Conservation (phyloP, 2,329 filamentous ascomycete species). For the Botrytis galanthina region DNA sequence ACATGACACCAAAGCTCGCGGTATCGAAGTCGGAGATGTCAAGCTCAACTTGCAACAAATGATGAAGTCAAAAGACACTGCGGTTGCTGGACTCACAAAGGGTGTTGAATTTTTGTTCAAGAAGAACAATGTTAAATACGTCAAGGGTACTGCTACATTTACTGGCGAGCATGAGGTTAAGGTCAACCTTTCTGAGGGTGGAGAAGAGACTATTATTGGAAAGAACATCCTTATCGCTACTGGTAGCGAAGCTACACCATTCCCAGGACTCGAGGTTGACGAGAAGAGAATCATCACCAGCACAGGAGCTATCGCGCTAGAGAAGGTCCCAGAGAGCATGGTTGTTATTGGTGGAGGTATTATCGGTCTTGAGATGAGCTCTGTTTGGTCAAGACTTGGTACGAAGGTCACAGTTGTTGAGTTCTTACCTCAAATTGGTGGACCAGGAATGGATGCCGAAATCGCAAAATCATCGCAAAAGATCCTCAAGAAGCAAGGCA, state of each 20-base stretch:
- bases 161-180: conserved; percentile 87
- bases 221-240: conserved; percentile 99
- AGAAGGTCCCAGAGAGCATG: conserved; percentile 93
- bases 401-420: conserved; percentile 96
- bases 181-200: conserved; percentile 85
- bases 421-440: conserved; percentile 93
- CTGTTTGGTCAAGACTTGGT: conserved; percentile 93
- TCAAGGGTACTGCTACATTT: conserved; percentile 90
- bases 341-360: conserved; percentile 97
- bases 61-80: conserved; percentile 98
- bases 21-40: conserved; percentile 96
- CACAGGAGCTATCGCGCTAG: conserved; percentile 86
- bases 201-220: conserved; percentile 79
- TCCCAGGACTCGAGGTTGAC: conserved; percentile 92
- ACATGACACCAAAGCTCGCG: conserved; percentile 94
- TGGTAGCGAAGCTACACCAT: conserved; percentile 90
- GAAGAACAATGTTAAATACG: conserved; percentile 98
- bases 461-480: conserved; percentile 90
- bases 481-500: conserved; percentile 90
- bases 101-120: conserved; percentile 98
- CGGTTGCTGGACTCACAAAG: conserved; percentile 86
- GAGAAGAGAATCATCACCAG: conserved; percentile 97
- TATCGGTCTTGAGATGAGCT: conserved; percentile 97
- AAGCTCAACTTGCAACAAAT: conserved; percentile 92
- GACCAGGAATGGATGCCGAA: conserved; percentile 94